Evolutionary conservation across 306 rosid genomes (phyloP).

Genomic region (Cyclanthera cordifolia): DNA sequence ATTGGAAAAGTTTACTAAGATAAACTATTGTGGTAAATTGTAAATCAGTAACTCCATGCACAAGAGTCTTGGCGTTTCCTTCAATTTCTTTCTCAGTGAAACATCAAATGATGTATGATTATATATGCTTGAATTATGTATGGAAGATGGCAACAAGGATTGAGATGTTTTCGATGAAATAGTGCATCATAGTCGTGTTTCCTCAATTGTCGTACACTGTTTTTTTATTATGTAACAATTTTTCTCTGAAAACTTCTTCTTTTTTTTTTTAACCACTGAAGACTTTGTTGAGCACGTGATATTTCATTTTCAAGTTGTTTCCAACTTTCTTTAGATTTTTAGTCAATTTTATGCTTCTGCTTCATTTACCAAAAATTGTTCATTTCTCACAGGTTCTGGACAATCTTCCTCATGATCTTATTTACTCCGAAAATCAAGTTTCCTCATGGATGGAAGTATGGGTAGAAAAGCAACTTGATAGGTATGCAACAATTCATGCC

Average conservation of each 20-base stretch:
- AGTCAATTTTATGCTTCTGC: neutral
- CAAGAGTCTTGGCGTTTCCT: neutral
- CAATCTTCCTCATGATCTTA: constrained; percentile 93
- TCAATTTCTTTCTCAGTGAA: neutral
- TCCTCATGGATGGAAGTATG: constrained; percentile 93
- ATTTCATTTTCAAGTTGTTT: neutral
- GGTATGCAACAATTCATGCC: constrained; percentile 28
- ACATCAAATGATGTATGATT: neutral
- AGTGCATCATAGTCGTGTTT: neutral
- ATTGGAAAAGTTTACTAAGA: neutral
- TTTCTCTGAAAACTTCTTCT: neutral
- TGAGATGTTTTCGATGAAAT: neutral
- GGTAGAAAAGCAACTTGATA: constrained; percentile 56
- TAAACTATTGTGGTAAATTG: neutral
- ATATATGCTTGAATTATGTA: neutral
- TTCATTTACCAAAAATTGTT: neutral
- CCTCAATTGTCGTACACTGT: neutral
- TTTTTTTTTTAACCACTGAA: too few relatives aligned
- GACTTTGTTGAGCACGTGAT: neutral
- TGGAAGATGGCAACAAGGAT: neutral
- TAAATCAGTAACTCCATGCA: neutral
- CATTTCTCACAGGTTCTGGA: constrained; percentile 66
- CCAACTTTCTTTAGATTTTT: neutral
- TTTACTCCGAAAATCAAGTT: constrained; percentile 70
- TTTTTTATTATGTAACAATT: neutral